Evolutionary conservation across 345 rosid genomes (phyloP).

Genomic region (Atalantia buxifolia): DNA sequence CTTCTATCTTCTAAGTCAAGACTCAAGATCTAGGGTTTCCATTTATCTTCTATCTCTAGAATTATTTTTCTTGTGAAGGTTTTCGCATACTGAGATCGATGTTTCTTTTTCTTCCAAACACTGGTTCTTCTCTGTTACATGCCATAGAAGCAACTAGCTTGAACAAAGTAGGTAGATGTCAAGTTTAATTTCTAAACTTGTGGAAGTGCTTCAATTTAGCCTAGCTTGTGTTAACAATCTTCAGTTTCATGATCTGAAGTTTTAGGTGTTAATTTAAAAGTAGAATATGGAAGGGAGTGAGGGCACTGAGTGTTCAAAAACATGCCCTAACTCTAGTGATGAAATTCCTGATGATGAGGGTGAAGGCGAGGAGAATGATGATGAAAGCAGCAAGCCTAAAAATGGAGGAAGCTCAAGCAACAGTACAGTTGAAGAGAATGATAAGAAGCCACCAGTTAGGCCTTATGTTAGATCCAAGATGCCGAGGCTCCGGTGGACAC

Average conservation of each 20-base stretch:
- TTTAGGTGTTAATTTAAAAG: background rate
- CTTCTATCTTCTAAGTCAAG: slow-evolving; percentile 20
- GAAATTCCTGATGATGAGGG: slow-evolving; percentile 25
- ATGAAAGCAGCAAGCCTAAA: slow-evolving; percentile 30
- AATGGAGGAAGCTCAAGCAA: slow-evolving; percentile 71
- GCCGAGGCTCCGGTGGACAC: slow-evolving; percentile 76
- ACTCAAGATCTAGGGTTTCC: slow-evolving; percentile 44
- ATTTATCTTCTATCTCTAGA: background rate
- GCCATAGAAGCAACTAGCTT: too few species aligned
- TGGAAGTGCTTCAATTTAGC: background rate
- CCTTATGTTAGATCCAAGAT: slow-evolving; percentile 76
- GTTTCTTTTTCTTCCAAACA: slow-evolving; percentile 6
- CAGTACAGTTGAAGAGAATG: slow-evolving; percentile 75
- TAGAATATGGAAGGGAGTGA: slow-evolving; percentile 24
- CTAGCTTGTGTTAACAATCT: background rate
- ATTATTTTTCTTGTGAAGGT: background rate
- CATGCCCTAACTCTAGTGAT: slow-evolving; percentile 13
- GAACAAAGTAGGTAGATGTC: too few species aligned
- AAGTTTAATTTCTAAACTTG: background rate
- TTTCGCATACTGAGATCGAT: slow-evolving; percentile 1
- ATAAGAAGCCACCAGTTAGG: slow-evolving; percentile 48
- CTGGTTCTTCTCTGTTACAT: slow-evolving; percentile 7
- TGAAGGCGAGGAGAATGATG: slow-evolving; percentile 37
- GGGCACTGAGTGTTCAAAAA: slow-evolving; percentile 29
- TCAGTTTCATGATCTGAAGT: background rate